A percentile compares a stretch with the other conserved stretches of the same genome.
phyloP scores from a whole-genome alignment of 106 monocot species.

The Dendrobium nobile region DNA sequence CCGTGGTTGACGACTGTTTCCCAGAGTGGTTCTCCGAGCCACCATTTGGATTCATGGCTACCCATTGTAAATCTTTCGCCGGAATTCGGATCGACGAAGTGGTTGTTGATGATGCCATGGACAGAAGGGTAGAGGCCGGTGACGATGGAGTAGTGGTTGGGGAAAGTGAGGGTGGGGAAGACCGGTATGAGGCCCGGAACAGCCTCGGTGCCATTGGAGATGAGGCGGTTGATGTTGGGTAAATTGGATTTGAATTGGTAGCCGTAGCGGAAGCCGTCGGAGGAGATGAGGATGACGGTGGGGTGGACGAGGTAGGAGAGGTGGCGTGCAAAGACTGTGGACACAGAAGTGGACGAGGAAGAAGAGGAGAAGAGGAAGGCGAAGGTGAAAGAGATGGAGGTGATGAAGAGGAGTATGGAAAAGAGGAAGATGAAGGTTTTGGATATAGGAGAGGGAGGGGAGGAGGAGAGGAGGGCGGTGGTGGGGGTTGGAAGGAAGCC shows the following conservation, averaged over 20 bases:
- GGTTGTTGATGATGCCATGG: constrained; percentile 57
- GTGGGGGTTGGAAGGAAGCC: background rate
- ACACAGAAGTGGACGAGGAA: background rate
- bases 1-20: constrained; percentile 41
- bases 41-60: constrained; percentile 41
- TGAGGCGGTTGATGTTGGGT: constrained; percentile 57
- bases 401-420: background rate
- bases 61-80: constrained; percentile 29
- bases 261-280: constrained; percentile 69
- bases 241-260: constrained; percentile 51
- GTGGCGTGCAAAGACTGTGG: background rate
- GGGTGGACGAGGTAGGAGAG: constrained; percentile 24
- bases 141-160: constrained; percentile 76
- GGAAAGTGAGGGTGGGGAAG: constrained; percentile 61
- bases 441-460: background rate
- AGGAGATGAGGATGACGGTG: constrained; percentile 53
- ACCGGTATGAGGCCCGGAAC: constrained; percentile 46
- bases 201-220: constrained; percentile 46
- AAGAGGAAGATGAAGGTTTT: background rate
- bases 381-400: constrained; percentile 5
- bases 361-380: constrained; percentile 9
- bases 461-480: constrained; percentile 8
- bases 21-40: constrained; percentile 76
- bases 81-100: constrained; percentile 42
- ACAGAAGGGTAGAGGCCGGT: constrained; percentile 61